Percentiles rank a stretch among this genome's conserved stretches.
These are phyloP conservation scores for Rhizoclosmatium globosum DNA, from an alignment of 192 early-diverging fungal genomes.

Conservation along the genomic window DNA sequence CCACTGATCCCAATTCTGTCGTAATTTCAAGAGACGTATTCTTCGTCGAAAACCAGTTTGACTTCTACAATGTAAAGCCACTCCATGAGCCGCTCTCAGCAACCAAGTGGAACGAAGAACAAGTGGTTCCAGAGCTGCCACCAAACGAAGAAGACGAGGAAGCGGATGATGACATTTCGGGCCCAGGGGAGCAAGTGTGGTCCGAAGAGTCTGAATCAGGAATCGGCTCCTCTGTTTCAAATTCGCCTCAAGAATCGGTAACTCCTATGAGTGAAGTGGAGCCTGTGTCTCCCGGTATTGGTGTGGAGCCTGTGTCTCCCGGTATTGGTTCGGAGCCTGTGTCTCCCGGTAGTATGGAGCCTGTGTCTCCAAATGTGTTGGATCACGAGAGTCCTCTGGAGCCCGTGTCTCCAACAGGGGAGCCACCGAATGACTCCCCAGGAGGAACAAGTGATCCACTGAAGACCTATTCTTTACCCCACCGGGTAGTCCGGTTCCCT, in stretches of 20 bases:
- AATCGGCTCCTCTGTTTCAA: too few species aligned
- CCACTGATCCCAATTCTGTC: neutral
- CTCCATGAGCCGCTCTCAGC: neutral
- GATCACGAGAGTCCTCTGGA: neutral
- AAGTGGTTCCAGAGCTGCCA: neutral
- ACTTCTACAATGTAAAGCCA: neutral
- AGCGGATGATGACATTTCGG: neutral
- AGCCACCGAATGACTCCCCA: too few species aligned
- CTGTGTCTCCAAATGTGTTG: too few species aligned
- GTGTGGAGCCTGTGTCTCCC: too few species aligned
- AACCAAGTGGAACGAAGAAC: neutral
- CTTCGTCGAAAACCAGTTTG: constrained; percentile 8
- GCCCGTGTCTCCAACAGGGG: neutral
- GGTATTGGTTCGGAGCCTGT: too few species aligned
- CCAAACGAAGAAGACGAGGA: neutral
- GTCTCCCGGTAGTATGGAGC: too few species aligned
- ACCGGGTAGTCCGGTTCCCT: neutral
- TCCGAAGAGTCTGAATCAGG: too few species aligned
- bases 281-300: neutral
- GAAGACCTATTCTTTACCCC: too few species aligned
- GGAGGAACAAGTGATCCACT: neutral
- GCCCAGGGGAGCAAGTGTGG: too few species aligned
- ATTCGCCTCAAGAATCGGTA: too few species aligned
- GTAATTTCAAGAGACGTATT: neutral
- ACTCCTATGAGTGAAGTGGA: too few species aligned